Conservation (phyloP, 2,329 filamentous ascomycete genomes). For the Alternaria rosae region DNA sequence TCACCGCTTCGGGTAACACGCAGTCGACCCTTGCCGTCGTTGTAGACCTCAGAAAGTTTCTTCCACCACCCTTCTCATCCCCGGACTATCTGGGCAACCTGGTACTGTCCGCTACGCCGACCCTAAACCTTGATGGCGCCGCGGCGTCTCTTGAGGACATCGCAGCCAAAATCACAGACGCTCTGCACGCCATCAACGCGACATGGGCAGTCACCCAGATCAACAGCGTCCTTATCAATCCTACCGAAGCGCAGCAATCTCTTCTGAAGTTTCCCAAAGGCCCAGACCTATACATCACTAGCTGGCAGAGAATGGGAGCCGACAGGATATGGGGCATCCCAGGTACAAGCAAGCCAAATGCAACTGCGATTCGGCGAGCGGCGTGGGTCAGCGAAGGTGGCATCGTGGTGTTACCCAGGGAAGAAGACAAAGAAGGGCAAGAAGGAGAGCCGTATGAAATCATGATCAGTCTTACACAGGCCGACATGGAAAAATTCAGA, state of each 20-base stretch:
- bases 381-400: conserved; percentile 31
- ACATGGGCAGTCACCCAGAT: conserved; percentile 1
- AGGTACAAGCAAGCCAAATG: conserved; percentile 19
- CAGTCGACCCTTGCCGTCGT: conserved; percentile 7
- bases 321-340: conserved; percentile 35
- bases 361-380: conserved; percentile 30
- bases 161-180: not conserved
- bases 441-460: conserved; percentile 19
- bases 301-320: conserved; percentile 36
- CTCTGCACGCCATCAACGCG: not conserved
- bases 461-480: conserved; percentile 25
- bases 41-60: conserved; percentile 1
- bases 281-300: conserved; percentile 39
- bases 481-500: conserved; percentile 26
- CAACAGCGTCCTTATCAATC: not conserved
- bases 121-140: not conserved
- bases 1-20: not conserved
- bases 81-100: conserved; percentile 9
- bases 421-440: conserved; percentile 3
- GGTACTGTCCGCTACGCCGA: not conserved
- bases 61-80: conserved; percentile 2
- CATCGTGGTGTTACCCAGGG: conserved; percentile 30
- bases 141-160: not conserved
- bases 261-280: conserved; percentile 22
- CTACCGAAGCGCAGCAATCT: not conserved